These are phyloP conservation scores for Chrysanthemum lavandulifolium DNA, from an alignment of 129 eudicot species.

Conservation along the genomic window DNA sequence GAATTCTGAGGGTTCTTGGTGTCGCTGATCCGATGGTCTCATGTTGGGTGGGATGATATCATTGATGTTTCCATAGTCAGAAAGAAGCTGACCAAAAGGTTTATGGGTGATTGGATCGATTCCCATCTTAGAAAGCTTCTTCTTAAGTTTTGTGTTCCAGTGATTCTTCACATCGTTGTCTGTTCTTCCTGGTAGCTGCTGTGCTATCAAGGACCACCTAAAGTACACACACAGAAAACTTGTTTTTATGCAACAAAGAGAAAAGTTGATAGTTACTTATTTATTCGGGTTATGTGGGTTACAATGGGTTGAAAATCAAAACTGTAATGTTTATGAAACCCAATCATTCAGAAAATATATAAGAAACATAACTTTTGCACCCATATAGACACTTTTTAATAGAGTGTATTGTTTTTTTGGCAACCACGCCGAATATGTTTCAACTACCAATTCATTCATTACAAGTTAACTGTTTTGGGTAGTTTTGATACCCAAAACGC, in stretches of 20 bases:
- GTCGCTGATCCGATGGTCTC: slow-evolving; percentile 19
- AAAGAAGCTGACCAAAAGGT: slow-evolving; percentile 68
- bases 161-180: slow-evolving; percentile 96
- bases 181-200: slow-evolving; percentile 85
- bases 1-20: slow-evolving; percentile 29
- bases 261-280: too few species aligned
- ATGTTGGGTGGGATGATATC: slow-evolving; percentile 35
- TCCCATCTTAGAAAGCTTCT: slow-evolving; percentile 85
- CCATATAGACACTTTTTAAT: background rate
- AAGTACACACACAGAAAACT: slow-evolving; percentile 7
- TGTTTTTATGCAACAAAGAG: background rate
- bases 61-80: slow-evolving; percentile 65
- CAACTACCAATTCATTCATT: too few species aligned
- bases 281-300: background rate
- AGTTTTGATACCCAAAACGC: background rate
- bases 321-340: background rate
- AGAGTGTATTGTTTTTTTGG: too few species aligned
- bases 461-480: background rate
- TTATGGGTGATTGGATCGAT: slow-evolving; percentile 93
- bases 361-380: background rate
- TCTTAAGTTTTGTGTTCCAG: slow-evolving; percentile 95
- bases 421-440: too few species aligned
- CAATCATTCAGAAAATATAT: background rate
- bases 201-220: slow-evolving; percentile 95
- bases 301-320: background rate